Evolutionary conservation across 2,329 filamentous ascomycete genomes (phyloP), one percentile per base, ranked within the genome.

Genomic region (Aspergillus novofumigatus): DNA sequence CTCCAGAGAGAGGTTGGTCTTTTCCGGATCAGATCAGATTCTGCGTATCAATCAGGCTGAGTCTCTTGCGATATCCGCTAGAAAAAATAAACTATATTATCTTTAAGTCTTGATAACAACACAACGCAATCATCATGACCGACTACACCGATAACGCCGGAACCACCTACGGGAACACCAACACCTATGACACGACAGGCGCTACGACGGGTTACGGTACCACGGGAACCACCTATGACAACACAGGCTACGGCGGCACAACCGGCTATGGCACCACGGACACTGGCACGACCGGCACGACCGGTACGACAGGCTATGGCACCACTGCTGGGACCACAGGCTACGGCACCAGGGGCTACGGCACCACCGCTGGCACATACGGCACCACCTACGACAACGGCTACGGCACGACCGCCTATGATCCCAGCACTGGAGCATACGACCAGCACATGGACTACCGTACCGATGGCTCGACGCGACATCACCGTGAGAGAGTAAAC

Each of bases 371-470:
- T 32, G 59, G 60, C 23, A 61, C 55, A 49, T 67, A 65, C 49
- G 62, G 63, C 51, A 63, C 57, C 47, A 62, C 57, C 51, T 66
- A 67, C 38, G 63, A 66, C 55, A 64, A 61, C 26, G 66, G 59
- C 42, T 70, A 68, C 42, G 68, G 65, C n/a, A 64, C 58, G 17
- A 69, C 63, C 41, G 41, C 65, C 32, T 68, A 65, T 38, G 62
- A 68, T 26, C 67, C 65, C 35, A 62, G 48, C 54, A 66, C 56
- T 17, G 67, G 66, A 21, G 65, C 70, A 20, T 72, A 72, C 26
- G 70, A 72, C 52, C 70, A 72, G 49, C 70, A 72, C 50, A 63
- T 72, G 42, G 70, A 72, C 56, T 72, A 71, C 54, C 58, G 63
- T 25, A 65, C 63, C 17, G 66, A 65, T 38, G 65, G 54, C 26